Percentiles rank a stretch among this genome's conserved stretches.
Conservation (phyloP, 2,329 filamentous ascomycete genomes). For the Neobulgaria alba region DNA sequence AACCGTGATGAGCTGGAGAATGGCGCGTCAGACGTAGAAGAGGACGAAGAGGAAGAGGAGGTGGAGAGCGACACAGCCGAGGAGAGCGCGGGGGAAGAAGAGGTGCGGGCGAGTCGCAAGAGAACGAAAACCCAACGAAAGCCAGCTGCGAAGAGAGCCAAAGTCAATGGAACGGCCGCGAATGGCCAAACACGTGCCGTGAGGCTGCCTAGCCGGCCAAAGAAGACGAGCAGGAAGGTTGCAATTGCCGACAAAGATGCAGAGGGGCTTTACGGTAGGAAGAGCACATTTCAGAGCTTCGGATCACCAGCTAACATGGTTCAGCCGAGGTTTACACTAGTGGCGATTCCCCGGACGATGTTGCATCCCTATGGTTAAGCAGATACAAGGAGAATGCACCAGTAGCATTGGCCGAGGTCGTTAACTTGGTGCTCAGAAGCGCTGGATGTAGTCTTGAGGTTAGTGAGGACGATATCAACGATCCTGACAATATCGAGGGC, state of each 20-base stretch:
- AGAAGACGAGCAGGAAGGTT: conserved; percentile 32
- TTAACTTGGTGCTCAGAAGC: conserved; percentile 60
- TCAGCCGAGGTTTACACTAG: conserved; percentile 56
- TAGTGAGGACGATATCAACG: conserved; percentile 73
- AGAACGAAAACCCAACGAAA: conserved; percentile 37
- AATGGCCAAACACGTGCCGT: conserved; percentile 45
- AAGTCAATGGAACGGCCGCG: conserved; percentile 51
- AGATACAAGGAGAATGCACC: conserved; percentile 47
- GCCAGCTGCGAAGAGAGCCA: conserved; percentile 55
- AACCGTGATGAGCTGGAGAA: conserved; percentile 37
- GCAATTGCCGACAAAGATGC: conserved; percentile 34
- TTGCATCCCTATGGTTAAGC: conserved; percentile 52
- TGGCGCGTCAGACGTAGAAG: conserved; percentile 39
- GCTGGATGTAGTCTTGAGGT: conserved; percentile 77
- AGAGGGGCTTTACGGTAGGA: conserved; percentile 24
- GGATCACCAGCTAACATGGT: conserved; percentile 20
- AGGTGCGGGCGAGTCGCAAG: conserved; percentile 31
- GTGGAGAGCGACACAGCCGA: conserved; percentile 38
- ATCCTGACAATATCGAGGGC: conserved; percentile 77
- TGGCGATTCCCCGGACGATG: conserved; percentile 45
- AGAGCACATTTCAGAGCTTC: not conserved
- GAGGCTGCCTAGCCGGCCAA: conserved; percentile 24
- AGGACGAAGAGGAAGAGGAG: conserved; percentile 34
- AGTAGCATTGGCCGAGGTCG: conserved; percentile 49
- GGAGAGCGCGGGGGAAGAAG: conserved; percentile 41